Base-by-base conservation (phyloP, 495 filamentous ascomycete genomes). In the Lophiostoma macrostomum region DNA sequence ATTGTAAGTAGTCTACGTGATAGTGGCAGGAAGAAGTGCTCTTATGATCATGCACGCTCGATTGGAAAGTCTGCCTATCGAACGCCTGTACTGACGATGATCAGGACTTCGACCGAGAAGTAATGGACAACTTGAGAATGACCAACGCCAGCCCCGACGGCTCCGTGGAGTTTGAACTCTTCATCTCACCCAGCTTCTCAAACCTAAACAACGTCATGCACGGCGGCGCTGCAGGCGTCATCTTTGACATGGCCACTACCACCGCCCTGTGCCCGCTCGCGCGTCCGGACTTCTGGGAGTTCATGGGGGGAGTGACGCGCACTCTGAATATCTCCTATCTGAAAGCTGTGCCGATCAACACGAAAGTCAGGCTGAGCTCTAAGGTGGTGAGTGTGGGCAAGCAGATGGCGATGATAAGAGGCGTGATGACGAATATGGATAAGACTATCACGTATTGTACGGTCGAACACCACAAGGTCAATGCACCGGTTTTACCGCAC, bases 191-290 rank as follows among this genome's bases (percentile, higher is more conserved):
- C 13, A 53, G 39, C 19, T 66, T 57, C 28, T 60, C 56, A 1
- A 66, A 66, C 30, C 44, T 66, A 12, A 66, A 66, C 32, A 55
- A 58, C 34, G 55, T 55, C n/a, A 56, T 60, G 57, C 57, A 61
- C 18, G 57, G 57, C 7, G 56, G 73, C n/a, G 73, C 73, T 2
- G 71, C 67, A 10, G 71, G 65, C 8, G 63, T 75, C 11, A 75
- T 74, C 3, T 72, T 75, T 31, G 66, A 75, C 54, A 75, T 74
- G 72, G 63, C 61, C n/a, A 75, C 73, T 6, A 74, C 70, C 1
- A 64, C 63, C 5, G 72, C 73, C 5, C 53, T 75, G 32, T 69
- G 69, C 27, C 70, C 73, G 6, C 28, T 75, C 5, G 64, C 69
- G 1, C 60, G 48, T 16, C 68, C 69, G 0, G 71, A 70, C 10